Evolutionary conservation across 2,329 filamentous ascomycete genomes (phyloP).

Genomic region (Neopestalotiopsis clavispora): DNA sequence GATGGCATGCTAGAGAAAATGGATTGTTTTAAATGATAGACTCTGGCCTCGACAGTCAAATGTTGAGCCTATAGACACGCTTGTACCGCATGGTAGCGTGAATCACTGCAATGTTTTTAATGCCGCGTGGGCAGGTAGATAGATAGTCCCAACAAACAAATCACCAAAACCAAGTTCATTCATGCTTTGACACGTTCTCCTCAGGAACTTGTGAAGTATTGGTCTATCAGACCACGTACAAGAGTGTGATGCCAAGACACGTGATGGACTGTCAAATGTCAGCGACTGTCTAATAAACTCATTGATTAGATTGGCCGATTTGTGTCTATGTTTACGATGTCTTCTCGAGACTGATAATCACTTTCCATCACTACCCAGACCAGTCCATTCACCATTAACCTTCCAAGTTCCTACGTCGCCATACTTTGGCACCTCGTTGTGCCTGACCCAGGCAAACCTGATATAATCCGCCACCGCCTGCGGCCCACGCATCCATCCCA

Average conservation of each 20-base stretch:
- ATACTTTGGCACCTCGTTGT: slow-evolving; percentile 19
- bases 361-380: slow-evolving; percentile 11
- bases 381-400: slow-evolving; percentile 22
- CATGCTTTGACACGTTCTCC: neutral
- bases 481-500: slow-evolving; percentile 23
- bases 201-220: neutral
- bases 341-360: neutral
- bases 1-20: neutral
- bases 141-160: neutral
- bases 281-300: too few relatives aligned
- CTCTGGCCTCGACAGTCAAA: neutral
- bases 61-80: neutral
- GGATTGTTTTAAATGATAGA: neutral
- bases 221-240: neutral
- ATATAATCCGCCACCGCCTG: slow-evolving; percentile 26
- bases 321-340: too few relatives aligned
- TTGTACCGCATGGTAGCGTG: neutral
- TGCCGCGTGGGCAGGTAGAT: neutral
- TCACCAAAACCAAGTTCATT: neutral
- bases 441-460: slow-evolving; percentile 23
- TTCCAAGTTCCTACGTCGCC: slow-evolving; percentile 23
- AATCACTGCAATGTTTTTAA: neutral
- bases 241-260: neutral
- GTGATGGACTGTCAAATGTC: too few relatives aligned
- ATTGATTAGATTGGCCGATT: too few relatives aligned